Percentiles rank a stretch among this genome's conserved stretches.
phyloP scores from a whole-genome alignment of 2,329 filamentous ascomycete genomes.

The Rosellinia necatrix region DNA sequence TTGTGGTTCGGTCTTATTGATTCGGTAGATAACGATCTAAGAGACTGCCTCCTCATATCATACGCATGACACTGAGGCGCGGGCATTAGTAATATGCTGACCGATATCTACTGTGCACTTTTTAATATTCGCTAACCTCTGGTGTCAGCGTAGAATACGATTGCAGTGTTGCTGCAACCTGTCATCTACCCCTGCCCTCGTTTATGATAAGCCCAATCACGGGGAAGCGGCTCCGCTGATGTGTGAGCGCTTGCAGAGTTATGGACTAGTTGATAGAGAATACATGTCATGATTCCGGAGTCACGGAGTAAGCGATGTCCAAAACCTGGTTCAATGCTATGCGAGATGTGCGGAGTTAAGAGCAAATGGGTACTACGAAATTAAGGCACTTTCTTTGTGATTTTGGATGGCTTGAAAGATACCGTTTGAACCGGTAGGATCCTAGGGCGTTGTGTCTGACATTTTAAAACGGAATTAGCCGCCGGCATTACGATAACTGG shows the following conservation, averaged over 20 bases:
- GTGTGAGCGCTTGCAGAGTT: background rate
- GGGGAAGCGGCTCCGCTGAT: background rate
- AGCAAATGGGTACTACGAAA: background rate
- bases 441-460: background rate
- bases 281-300: background rate
- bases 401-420: too few species aligned
- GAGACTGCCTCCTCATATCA: too few species aligned
- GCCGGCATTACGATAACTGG: background rate
- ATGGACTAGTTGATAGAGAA: background rate
- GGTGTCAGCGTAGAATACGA: too few species aligned
- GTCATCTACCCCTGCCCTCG: background rate
- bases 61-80: too few species aligned
- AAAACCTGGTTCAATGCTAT: constrained; percentile 1
- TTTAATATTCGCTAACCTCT: too few species aligned
- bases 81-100: background rate
- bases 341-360: background rate
- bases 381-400: background rate
- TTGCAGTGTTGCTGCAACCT: background rate
- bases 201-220: background rate
- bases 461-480: background rate
- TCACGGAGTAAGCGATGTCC: background rate
- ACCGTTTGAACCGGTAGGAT: background rate
- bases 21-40: too few species aligned
- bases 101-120: too few species aligned
- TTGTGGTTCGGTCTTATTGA: too few species aligned